Base-by-base conservation (phyloP, 169 alveolate species). In the Toxoplasma gondii region DNA sequence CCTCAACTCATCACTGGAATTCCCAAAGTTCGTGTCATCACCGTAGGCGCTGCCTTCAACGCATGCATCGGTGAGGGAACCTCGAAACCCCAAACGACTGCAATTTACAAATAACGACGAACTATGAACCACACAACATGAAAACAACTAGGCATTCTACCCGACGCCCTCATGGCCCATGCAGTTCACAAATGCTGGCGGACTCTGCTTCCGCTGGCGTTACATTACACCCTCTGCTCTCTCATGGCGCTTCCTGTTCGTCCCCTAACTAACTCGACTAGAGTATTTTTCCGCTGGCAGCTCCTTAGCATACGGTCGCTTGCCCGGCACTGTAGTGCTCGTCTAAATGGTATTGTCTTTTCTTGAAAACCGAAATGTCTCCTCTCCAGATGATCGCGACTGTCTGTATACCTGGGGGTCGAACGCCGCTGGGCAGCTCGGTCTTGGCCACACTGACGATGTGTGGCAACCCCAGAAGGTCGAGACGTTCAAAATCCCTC, bases 401-500 rank as follows among this genome's bases (percentile, higher is more conserved):
- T 39, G 69, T 31, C 22, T 82, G 53, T 91, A 91, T 88, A 69
- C 93, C 24, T 91, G 93, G 93, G 93, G 93, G 24, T 36, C 54
- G 49, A 91, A 91, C 78, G 54, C 82, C 24, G 34, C 83, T 12
- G 93, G 93, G n/a, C 93, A 91, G 53, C 93, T 91, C 38, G 93
- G 93, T 24, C 80, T 44, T 7, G 93, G 93, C 17, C 93, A 91
- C 88, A 74, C 82, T 41, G 88, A 91, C 22, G 88, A 91, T 36
- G 74, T 80, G 41, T 91, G 88, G 93, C 82, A 80, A 12, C 93
- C 93, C 12, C 88, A 78, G 69, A 82, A 82, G 31, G 90, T 82
- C 39, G 90, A 82, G 0, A 22, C 36, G 5, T 4, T 82, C n/a
- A 82, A 41, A 45, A 31, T 70, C 69, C 90, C 90, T 36, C 69